phyloP scores from a whole-genome alignment of 805 yeast genomes.

The Nakazawaea populi region DNA sequence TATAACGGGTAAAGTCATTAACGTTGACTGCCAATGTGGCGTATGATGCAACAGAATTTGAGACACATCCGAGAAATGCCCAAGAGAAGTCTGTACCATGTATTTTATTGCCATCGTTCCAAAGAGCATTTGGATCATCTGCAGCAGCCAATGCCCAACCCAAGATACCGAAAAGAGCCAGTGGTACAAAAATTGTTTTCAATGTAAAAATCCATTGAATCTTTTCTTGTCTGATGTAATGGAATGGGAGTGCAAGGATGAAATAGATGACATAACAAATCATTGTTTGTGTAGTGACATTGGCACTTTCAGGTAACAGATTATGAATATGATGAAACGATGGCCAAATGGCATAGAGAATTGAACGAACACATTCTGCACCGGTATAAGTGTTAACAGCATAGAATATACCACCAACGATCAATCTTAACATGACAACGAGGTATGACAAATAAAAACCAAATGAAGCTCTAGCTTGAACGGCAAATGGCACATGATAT shows the following conservation, averaged over 20 bases:
- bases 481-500: slow-evolving; percentile 30
- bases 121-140: slow-evolving; percentile 13
- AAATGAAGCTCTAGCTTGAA: slow-evolving; percentile 25
- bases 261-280: slow-evolving; percentile 28
- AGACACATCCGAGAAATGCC: slow-evolving; percentile 20
- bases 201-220: slow-evolving; percentile 28
- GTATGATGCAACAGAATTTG: slow-evolving; percentile 27
- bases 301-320: slow-evolving; percentile 21
- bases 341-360: slow-evolving; percentile 23
- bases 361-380: slow-evolving; percentile 22
- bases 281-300: slow-evolving; percentile 21
- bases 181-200: slow-evolving; percentile 24
- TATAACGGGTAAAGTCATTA: slow-evolving; percentile 33
- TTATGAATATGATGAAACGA: slow-evolving; percentile 19
- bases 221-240: slow-evolving; percentile 26
- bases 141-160: slow-evolving; percentile 26
- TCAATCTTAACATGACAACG: slow-evolving; percentile 24
- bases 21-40: slow-evolving; percentile 32
- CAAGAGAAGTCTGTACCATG: slow-evolving; percentile 21
- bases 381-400: slow-evolving; percentile 22
- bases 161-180: slow-evolving; percentile 26
- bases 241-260: slow-evolving; percentile 25
- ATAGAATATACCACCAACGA: slow-evolving; percentile 25
- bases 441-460: slow-evolving; percentile 27
- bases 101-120: slow-evolving; percentile 16